These are phyloP conservation scores for Lithospermum erythrorhizon DNA, from an alignment of 257 asterid species.

Conservation along the genomic window DNA sequence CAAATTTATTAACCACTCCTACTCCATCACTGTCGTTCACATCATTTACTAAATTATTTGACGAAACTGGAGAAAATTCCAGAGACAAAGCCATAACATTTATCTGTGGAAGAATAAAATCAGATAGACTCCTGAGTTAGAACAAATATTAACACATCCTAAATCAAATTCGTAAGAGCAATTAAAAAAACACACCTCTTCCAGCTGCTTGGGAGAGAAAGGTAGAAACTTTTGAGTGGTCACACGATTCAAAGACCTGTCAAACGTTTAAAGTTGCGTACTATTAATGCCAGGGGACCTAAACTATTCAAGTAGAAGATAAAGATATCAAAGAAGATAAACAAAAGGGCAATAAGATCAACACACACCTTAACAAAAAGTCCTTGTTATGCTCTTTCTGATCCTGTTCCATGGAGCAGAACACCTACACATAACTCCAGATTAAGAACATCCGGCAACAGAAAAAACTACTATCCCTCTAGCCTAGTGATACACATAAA, in stretches of 20 bases:
- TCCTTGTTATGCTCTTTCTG: conserved; percentile 43
- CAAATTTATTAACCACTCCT: conserved; percentile 15
- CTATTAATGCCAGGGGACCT: background rate
- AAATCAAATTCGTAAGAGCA: background rate
- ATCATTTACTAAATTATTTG: conserved; percentile 12
- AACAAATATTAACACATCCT: conserved; percentile 5
- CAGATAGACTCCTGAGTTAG: conserved; percentile 21
- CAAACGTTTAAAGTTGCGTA: conserved; percentile 11
- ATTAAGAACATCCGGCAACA: conserved; percentile 2
- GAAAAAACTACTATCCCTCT: background rate
- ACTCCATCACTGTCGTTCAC: conserved; percentile 21
- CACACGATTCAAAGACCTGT: conserved; percentile 54
- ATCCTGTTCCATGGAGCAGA: conserved; percentile 40
- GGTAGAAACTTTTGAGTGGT: conserved; percentile 45
- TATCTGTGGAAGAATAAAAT: conserved; percentile 36
- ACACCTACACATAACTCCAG: conserved; percentile 46
- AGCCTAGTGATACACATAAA: background rate
- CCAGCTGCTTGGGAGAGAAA: conserved; percentile 53
- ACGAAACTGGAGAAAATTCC: conserved; percentile 22
- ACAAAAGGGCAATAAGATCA: conserved; percentile 5
- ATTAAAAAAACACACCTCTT: conserved; percentile 42
- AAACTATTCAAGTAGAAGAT: background rate
- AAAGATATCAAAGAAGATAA: background rate
- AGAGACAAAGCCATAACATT: conserved; percentile 35
- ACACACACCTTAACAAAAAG: conserved; percentile 42